These are phyloP conservation scores for Viridothelium virens DNA, from an alignment of 495 filamentous ascomycete genomes.

Conservation along the genomic window DNA sequence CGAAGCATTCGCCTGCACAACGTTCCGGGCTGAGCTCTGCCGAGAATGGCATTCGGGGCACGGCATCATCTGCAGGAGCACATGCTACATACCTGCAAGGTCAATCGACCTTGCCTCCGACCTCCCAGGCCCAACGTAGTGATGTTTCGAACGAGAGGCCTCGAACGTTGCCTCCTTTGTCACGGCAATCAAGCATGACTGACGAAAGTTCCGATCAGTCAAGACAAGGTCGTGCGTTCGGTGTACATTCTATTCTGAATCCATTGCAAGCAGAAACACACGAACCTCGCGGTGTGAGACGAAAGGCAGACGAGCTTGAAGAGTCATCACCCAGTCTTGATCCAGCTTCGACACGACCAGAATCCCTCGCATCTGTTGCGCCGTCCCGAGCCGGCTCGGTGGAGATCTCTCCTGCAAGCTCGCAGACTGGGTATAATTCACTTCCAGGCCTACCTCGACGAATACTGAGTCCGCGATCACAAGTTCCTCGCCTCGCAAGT, in stretches of 20 bases:
- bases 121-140: conserved; percentile 3
- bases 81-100: neutral
- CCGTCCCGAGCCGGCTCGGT: conserved; percentile 3
- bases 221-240: conserved; percentile 10
- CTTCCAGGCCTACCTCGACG: conserved; percentile 19
- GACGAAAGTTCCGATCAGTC: conserved; percentile 1
- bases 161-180: neutral
- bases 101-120: conserved; percentile 3
- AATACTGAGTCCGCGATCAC: conserved; percentile 34
- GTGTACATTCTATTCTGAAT: conserved; percentile 27
- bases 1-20: conserved; percentile 11
- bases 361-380: neutral
- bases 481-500: conserved; percentile 31
- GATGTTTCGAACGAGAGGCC: conserved; percentile 2
- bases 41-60: conserved; percentile 3
- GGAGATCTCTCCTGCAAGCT: neutral
- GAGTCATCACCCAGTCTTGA: conserved; percentile 4
- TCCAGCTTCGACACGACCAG: conserved; percentile 11
- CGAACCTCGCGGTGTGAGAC: conserved; percentile 10
- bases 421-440: conserved; percentile 13
- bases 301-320: conserved; percentile 26
- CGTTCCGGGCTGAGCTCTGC: conserved; percentile 6
- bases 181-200: conserved; percentile 1
- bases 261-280: conserved; percentile 17
- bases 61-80: neutral